Base-by-base conservation (phyloP, 2,329 filamentous ascomycete genomes). In the Juglanconis oblonga region DNA sequence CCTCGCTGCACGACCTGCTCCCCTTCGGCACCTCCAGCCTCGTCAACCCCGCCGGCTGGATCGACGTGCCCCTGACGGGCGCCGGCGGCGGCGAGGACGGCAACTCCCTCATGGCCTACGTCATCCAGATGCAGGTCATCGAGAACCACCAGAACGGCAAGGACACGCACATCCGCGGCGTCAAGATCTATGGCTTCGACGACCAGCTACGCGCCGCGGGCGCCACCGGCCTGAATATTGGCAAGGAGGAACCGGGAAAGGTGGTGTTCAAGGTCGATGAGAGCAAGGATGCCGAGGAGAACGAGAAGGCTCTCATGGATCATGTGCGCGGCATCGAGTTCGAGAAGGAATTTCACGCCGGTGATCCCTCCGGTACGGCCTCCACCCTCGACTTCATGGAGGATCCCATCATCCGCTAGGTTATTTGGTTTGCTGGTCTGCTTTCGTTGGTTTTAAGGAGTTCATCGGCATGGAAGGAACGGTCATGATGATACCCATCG, bases 91-190 rank as follows among this genome's bases (percentile, higher is more conserved):
- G 84, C 51, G 81, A 80, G 52, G 87, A 86, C 69, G 89, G 83
- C 45, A 89, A 87, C 67, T 90, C 93, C 1, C 83, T 98, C 17
- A 87, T 93, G 62, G 92, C 91, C 14, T 97, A 94, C 77, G 86
- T 98, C 35, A 82, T 99, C 33, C 93, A 98, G 73, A 87, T 98
- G 69, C 87, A 90, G 66, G 88, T 99, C 52, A 84, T 94, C 55
- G 95, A 98, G 77, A 99, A 99, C 71, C 95, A 99, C 73, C 95
- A 99, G 76, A 99, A 99, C 73, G 95, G 95, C 65, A 99, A 99
- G 73, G 95, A 99, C 72, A 99, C 95, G n/a, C 95, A 99, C 79
- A 83, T 99, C 31, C 84, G 95, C 14, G 94, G 92, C 2, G 84
- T 99, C 73, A 96, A 97, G 77, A 89, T 98, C 9, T 99, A 86